Percentiles rank a stretch among this genome's conserved stretches.
Conservation (phyloP, 371 early-diverging fungal species). For the Lichtheimia ornata region DNA sequence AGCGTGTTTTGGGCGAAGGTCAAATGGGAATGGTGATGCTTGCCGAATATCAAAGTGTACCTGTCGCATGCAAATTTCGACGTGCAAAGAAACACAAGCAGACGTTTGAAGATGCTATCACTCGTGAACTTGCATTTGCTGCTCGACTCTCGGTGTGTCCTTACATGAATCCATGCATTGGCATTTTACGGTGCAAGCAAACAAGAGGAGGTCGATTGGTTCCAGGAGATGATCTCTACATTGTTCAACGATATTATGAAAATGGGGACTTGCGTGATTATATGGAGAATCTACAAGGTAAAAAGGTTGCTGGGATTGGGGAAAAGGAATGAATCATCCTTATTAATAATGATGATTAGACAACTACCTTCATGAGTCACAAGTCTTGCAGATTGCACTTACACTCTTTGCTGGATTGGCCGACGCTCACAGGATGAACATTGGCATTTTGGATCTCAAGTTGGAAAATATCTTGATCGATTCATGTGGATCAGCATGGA, state of each 20-base stretch:
- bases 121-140: constrained; percentile 32
- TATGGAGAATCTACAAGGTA: constrained; percentile 16
- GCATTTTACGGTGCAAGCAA: constrained; percentile 18
- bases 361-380: constrained; percentile 18
- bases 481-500: constrained; percentile 27
- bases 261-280: constrained; percentile 35
- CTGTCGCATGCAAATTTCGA: constrained; percentile 34
- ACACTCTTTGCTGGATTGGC: constrained; percentile 33
- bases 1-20: constrained; percentile 28
- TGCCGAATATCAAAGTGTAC: constrained; percentile 18
- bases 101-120: constrained; percentile 6
- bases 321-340: background rate
- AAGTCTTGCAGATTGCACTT: constrained; percentile 30
- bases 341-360: background rate
- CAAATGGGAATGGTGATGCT: constrained; percentile 24
- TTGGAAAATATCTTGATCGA: constrained; percentile 42
- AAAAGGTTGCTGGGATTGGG: background rate
- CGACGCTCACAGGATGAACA: constrained; percentile 29
- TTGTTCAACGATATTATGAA: constrained; percentile 10
- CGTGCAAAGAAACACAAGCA: background rate
- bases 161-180: constrained; percentile 31
- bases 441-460: constrained; percentile 44
- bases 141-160: constrained; percentile 27
- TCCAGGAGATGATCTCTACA: background rate
- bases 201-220: background rate